Base-by-base conservation (phyloP, 768 basidiomycete genomes). In the Suillus luteus region DNA sequence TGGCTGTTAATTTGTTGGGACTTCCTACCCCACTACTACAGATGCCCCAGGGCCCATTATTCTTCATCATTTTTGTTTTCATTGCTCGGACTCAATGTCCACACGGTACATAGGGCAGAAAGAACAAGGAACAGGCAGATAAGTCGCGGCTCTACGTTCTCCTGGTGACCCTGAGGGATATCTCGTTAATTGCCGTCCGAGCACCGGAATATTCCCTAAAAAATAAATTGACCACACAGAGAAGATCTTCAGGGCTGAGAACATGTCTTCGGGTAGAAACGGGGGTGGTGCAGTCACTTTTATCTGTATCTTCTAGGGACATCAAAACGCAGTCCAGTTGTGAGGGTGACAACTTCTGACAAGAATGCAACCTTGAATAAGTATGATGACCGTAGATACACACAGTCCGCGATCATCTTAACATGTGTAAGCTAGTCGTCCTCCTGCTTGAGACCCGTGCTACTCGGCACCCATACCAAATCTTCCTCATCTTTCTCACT, bases 401-500 rank as follows among this genome's bases (percentile, higher is more conserved):
- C 51, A 31, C 15, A 37, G 37, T 5, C 38, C 24, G 6, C 22
- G 37, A 57, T 40, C 55, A 11, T 40, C 9, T 37, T 55, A 12
- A 33, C 12, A 55, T 37, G 2, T 17, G 15, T 41, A 67, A 62
- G 55, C 68, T 68, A 62, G 22, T 44, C 64, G 41, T 67, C 64
- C 27, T 60, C 62, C 5, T 52, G 63, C 61, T 66, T 64, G 64
- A 65, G 43, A 27, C 54, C 61, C 33, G 54, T 38, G 43, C 65
- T 66, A 55, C 66, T 68, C 57, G 68, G 55, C 31, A 78, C 70
- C 77, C 78, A 79, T 14, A 75, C 73, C 31, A 74, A 48, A 54
- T 77, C 75, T 31, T 77, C 76, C 9, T 72, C 73, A 35, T 67
- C 68, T 44, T 65, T 68, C 54, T 76, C 75, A 49, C 71, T 73